Base-by-base conservation (phyloP, 495 filamentous ascomycete genomes). In the Aspergillus cavernicola region DNA sequence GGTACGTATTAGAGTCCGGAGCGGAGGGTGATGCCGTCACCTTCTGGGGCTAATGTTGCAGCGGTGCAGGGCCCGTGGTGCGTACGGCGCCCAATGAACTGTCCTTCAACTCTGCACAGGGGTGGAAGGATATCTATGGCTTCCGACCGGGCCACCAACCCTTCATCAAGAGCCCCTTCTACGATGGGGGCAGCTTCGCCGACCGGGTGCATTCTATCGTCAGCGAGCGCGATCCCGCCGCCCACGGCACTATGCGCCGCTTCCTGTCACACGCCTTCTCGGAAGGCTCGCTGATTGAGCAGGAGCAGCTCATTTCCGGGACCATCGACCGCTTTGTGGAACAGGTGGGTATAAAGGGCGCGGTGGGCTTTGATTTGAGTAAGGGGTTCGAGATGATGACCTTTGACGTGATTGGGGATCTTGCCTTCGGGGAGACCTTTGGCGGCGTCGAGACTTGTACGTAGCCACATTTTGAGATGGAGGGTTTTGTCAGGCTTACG, bases 281-380 rank as follows among this genome's bases (percentile, higher is more conserved):
- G 2, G 12, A 35, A 2, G 10, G 32, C n/a, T 3, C 32, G 0
- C 32, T 23, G 10, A 22, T 15, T 10, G 18, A 28, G 15, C 46
- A 50, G 33, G 46, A 50, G 19, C 8, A 10, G 10, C 6, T 50
- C 20, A 16, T 50, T 12, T 15, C n/a, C 18, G n/a, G 11, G 9
- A 26, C n/a, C 22, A 19, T 50, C 19, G 18, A 11, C 13, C 0
- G 3, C 1, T 11, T 50, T 2, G 43, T 61, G 1, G 49, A 61
- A n/a, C 8, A 60, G 1, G 56, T 54, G 0, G 39, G 53, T 40
- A 59, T 54, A 51, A 19, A 57, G 28, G 58, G 56, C 33, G 61
- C 49, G 40, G 24, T 52, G 13, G 40, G 40, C 13, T 62, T 57
- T 28, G 59, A 62, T 31, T 13, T 35, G 3, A 13, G 12, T 10